Percentiles rank a stretch among this genome's conserved stretches.
Conservation (phyloP, 768 basidiomycete genomes). For the Coprinopsis sp. region DNA sequence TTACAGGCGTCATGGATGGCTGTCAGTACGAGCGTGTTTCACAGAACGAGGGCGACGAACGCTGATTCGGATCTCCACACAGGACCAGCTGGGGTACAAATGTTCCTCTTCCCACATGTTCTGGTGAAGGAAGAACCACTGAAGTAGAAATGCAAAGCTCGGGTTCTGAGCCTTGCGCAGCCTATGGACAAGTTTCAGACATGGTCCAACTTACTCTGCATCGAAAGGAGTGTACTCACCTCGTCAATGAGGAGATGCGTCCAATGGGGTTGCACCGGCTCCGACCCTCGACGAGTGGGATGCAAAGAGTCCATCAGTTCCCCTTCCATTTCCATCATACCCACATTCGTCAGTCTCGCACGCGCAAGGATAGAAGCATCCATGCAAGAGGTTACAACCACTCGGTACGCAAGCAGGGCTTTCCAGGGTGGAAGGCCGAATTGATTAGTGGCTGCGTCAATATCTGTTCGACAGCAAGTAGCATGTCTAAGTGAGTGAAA, state of each 20-base stretch:
- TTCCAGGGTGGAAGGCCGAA: constrained; percentile 45
- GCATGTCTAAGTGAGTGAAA: background rate
- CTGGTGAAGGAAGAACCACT: constrained; percentile 31
- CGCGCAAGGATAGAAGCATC: constrained; percentile 41
- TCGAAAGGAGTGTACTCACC: constrained; percentile 19
- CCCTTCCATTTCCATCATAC: constrained; percentile 36
- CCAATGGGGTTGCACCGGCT: constrained; percentile 40
- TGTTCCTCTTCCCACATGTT: constrained; percentile 2
- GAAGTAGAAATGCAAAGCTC: constrained; percentile 48
- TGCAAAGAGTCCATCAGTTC: constrained; percentile 34
- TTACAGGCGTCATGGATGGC: constrained; percentile 2
- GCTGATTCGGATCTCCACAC: constrained; percentile 49
- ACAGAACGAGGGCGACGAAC: constrained; percentile 23
- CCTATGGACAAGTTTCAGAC: constrained; percentile 22
- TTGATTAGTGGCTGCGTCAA: constrained; percentile 42
- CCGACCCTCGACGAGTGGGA: constrained; percentile 25
- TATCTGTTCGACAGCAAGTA: constrained; percentile 23
- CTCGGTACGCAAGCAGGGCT: constrained; percentile 40
- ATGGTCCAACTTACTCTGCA: background rate
- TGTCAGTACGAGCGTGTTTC: background rate
- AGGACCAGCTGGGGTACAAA: constrained; percentile 42
- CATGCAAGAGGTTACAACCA: constrained; percentile 43
- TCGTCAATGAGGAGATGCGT: constrained; percentile 51
- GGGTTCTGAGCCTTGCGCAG: constrained; percentile 50
- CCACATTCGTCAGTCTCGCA: constrained; percentile 41